Base-by-base conservation (phyloP, 345 rosid genomes). In the Populus euphratica region DNA sequence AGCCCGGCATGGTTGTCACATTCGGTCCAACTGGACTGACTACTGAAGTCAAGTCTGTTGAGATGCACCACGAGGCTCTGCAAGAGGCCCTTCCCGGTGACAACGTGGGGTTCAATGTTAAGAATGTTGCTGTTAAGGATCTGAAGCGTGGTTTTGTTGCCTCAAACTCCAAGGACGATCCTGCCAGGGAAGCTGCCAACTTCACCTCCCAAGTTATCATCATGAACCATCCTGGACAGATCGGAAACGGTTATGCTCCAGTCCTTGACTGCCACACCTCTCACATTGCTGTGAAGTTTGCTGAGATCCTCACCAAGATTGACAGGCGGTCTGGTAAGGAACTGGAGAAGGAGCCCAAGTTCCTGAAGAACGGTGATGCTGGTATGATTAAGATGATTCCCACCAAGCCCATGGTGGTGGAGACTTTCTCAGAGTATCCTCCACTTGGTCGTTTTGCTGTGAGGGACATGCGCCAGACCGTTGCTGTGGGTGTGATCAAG, bases 171-270 rank as follows among this genome's bases (percentile, higher is more conserved):
- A 91, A 92, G 89, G 97, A 92, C 20, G 97, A 92, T 78, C 97
- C 95, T 3, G 90, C 97, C 47, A 91, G 80, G 88, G 97, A 82
- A 13, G 96, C 97, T 0, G 92, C 92, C 12, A 90, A 64, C 85
- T 93, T 93, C 88, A 91, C 96, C 21, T 76, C 97, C 69, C 97
- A 93, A 35, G 97, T 93, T 36, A 93, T 93, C 76, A 93, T 93
- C 91, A 93, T 93, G 96, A 93, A 93, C 83, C 97, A 93, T 84
- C 97, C 97, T 8, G 97, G 97, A 0, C 97, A 93, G 85, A 93
- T 93, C 7, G 97, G 97, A 70, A 93, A 89, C 1, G 97, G 97
- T 0, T 91, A 93, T 56, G 97, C 97, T 18, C 97, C 97, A 0
- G 97, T 91, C 0, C 92, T 93, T 0, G 97, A 93, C 52, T 92